Base-by-base conservation (phyloP, 768 basidiomycete genomes). In the Inosperma sp. region DNA sequence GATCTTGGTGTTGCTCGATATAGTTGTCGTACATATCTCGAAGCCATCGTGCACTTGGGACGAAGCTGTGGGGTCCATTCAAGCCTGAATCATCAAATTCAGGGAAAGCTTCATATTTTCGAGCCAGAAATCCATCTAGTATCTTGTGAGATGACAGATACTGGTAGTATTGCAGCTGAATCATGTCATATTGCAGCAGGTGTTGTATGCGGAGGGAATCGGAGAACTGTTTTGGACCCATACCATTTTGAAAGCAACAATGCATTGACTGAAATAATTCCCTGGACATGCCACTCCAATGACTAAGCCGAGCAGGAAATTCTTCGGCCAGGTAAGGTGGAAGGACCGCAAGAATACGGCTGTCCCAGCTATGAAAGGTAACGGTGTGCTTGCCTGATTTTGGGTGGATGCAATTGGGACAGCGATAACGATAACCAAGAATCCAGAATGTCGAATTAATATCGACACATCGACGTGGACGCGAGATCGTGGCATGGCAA, bases 321-420 rank as follows among this genome's bases (percentile, higher is more conserved):
- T 63, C 59, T 4, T 51, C 26, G 4, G 58, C 56, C n/a, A 69
- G 46, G 0, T 42, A 17, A 5, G 26, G 26, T 13, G 63, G 66
- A 7, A 68, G 54, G 0, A 41, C 21, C 3, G 14, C 27, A 12
- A 68, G 46, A 14, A 69, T 59, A 0, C 55, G 53, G 0, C 39
- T 31, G 16, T 63, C 60, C 64, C 64, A 68, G 33, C 63, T 65
- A 14, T 53, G 56, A 31, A 65, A 67, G 0, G 58, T 67, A 5
- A 59, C 45, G 8, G 55, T 49, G 3, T 45, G 2, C 21, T 37
- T 54, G 1, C 46, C 47, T 12, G 54, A 36, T 23, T 26, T 51
- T 16, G 59, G 52, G n/a, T 61, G 39, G 7, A 44, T 12, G 43
- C 62, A 66, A 1, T n/a, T 25, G 1, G 42, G 44, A 46, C 62